Base-by-base conservation (phyloP, 192 early-diverging fungal genomes). In the Coemansia sp. region DNA sequence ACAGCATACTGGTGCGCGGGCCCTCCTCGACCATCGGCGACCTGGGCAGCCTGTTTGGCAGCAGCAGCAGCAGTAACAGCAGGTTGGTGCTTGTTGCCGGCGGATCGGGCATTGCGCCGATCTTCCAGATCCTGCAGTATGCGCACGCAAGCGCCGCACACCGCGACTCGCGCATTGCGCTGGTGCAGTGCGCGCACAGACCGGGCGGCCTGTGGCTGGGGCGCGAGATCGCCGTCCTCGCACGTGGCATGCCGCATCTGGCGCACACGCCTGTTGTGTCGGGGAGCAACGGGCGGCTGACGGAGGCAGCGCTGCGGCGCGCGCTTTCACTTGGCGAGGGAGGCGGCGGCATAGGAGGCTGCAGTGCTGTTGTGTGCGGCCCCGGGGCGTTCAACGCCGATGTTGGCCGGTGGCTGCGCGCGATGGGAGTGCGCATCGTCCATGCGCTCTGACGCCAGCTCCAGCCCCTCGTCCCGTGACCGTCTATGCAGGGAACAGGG, bases 61-160 rank as follows among this genome's bases (percentile, higher is more conserved):
- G 53, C 23, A 13, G 19, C 9, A 26, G 26, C 26, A 26, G 3
- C 0, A 26, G 26, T 3, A 26, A 3, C 50, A 23, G 50, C 50
- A 19, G 19, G 0, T 69, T 65, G 13, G 60, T 74, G 16, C 64
- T 81, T 10, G 67, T 69, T 38, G 78, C 69, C 2, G 78, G 67
- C 13, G 78, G 78, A 8, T 81, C 78, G 10, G 78, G 78, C 11
- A 70, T 81, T 64, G 72, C 78, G 15, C 72, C 78, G 1, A 54
- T 81, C 21, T 75, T 81, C 49, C 77, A 80, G 40, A 37, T 64
- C 4, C 47, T 80, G 39, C 77, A 75, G 56, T 80, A 69, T 62
- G 77, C 77, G 1, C 66, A 65, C 38, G 26, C 68, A 32, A 71
- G 72, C 59, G 39, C 26, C 32, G 57, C 53, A 12, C 75, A 80